Base-by-base conservation (phyloP, 2,329 filamentous ascomycete species). In the Aspergillus chevalieri region DNA sequence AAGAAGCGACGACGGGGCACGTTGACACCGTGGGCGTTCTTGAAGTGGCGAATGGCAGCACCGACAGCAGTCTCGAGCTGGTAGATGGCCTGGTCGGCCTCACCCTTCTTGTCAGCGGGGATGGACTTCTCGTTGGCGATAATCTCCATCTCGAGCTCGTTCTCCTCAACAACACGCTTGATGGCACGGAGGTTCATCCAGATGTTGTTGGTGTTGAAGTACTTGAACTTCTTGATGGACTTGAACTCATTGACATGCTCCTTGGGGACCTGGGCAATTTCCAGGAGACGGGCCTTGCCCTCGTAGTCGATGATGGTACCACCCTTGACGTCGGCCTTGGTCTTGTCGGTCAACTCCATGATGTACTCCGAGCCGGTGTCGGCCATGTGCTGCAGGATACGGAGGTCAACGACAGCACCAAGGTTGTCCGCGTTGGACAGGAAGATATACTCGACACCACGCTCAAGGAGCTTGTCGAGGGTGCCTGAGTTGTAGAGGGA, bases 141-240 rank as follows among this genome's bases (percentile, higher is more conserved):
- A 71, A 98, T 98, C 78, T 98, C 93, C 88, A 98, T 95, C 76
- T 91, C 88, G 48, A 98, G 85, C 79, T 97, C 92, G 72, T 95
- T 89, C 74, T 94, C 90, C 83, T 97, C 93, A 6, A 98, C 93
- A 48, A 98, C 90, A 53, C 93, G 91, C 86, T 97, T 97, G 77
- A 98, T 87, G 61, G 93, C 93, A 70, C 89, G 85, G 64, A 96
- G 82, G 78, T 95, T 95, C 81, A 98, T 87, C 93, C 93, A 98
- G 77, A 98, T 96, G 83, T 98, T 98, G 87, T 98, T 98, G 75
- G 93, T 98, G 84, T 98, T 98, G 86, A 98, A 98, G 85, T 98
- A 98, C 83, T 95, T 96, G 87, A 98, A 98, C 83, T 98, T 98
- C 86, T 98, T 98, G 82, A 98, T 98, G 44, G 91, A 96, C 85